Evolutionary conservation across 306 rosid genomes (phyloP).

Genomic region (Dryas alaskensis): DNA sequence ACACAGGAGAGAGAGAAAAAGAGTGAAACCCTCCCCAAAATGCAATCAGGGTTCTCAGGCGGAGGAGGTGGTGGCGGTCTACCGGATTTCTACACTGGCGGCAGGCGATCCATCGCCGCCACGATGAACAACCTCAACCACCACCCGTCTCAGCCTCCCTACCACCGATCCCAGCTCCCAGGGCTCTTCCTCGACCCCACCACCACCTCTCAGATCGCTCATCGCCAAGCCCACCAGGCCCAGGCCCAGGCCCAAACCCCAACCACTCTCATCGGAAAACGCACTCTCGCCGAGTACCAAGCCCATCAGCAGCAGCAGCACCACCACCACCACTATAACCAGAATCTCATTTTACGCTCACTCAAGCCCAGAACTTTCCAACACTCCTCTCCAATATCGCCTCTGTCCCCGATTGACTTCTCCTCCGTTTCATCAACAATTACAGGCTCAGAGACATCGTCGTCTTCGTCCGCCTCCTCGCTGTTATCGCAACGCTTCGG

Average conservation of each 20-base stretch:
- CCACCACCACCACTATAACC: constrained; percentile 32
- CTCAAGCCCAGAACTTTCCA: constrained; percentile 59
- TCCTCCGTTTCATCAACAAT: constrained; percentile 26
- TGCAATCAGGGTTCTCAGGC: constrained; percentile 73
- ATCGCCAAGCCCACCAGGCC: constrained; percentile 29
- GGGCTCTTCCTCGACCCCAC: constrained; percentile 54
- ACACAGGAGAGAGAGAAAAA: background rate
- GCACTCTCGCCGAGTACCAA: constrained; percentile 73
- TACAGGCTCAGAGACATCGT: constrained; percentile 16
- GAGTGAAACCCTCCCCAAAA: constrained; percentile 21
- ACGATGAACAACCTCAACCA: constrained; percentile 32
- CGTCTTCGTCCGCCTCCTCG: constrained; percentile 17
- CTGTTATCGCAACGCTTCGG: constrained; percentile 38
- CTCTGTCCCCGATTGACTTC: constrained; percentile 57
- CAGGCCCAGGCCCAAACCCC: constrained; percentile 12
- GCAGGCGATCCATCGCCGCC: constrained; percentile 48
- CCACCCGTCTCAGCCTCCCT: constrained; percentile 40
- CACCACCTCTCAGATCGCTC: constrained; percentile 47
- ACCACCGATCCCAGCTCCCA: constrained; percentile 50
- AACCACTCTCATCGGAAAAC: constrained; percentile 43
- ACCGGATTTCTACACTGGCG: constrained; percentile 47
- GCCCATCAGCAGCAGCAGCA: constrained; percentile 39
- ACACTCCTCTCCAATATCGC: constrained; percentile 45
- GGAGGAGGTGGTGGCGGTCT: constrained; percentile 50
- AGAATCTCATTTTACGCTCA: constrained; percentile 44